Conservation (phyloP, 164 flowering plant genomes). For the Tetracentron sinense region DNA sequence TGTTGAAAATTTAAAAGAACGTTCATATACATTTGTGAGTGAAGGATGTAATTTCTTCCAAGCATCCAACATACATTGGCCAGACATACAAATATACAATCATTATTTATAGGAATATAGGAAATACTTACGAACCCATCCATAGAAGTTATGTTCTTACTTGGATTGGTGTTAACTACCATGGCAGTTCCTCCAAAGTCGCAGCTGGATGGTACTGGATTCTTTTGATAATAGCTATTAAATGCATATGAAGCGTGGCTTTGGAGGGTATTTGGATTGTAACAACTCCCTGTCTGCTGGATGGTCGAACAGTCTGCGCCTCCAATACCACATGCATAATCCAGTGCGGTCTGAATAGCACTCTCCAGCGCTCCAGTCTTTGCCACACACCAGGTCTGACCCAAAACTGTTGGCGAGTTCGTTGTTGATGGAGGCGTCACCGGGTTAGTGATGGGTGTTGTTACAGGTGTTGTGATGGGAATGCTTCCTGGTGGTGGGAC, state of each 20-base stretch:
- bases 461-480: slow-evolving; percentile 31
- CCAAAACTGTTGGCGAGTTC: slow-evolving; percentile 41
- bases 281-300: slow-evolving; percentile 73
- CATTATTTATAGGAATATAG: too few relatives aligned
- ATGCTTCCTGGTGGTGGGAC: slow-evolving; percentile 19
- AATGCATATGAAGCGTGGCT: slow-evolving; percentile 94
- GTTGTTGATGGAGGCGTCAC: slow-evolving; percentile 38
- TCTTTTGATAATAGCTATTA: slow-evolving; percentile 85
- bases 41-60: neutral
- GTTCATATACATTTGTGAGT: too few relatives aligned
- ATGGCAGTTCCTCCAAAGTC: slow-evolving; percentile 81
- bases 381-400: slow-evolving; percentile 92
- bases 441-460: slow-evolving; percentile 36
- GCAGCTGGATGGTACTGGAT: slow-evolving; percentile 68
- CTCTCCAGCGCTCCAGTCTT: slow-evolving; percentile 47
- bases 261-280: slow-evolving; percentile 62
- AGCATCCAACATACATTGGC: neutral
- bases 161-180: slow-evolving; percentile 66
- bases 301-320: slow-evolving; percentile 79
- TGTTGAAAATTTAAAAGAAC: slow-evolving; percentile 25
- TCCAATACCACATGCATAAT: slow-evolving; percentile 92
- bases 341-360: slow-evolving; percentile 70
- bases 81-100: too few relatives aligned
- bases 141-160: slow-evolving; percentile 39
- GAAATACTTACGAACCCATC: neutral